These are phyloP conservation scores for Trypanosomatidae sp. DNA, from an alignment of 208 protist species.

Conservation along the genomic window DNA sequence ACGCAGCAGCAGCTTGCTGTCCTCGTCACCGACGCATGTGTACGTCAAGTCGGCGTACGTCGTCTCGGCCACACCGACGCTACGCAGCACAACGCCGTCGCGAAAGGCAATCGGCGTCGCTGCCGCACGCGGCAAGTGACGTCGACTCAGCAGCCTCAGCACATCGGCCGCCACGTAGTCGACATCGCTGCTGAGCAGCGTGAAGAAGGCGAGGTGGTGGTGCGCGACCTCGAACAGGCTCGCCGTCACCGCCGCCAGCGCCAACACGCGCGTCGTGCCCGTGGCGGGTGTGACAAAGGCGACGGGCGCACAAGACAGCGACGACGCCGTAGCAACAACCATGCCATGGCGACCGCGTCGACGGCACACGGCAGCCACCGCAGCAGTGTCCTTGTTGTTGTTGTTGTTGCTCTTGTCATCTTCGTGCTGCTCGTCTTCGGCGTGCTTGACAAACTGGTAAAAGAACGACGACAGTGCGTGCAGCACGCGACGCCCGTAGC, in stretches of 20 bases:
- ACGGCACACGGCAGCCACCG: background rate
- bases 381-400: slow-evolving; percentile 2
- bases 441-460: slow-evolving; percentile 29
- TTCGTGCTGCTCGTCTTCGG: slow-evolving; percentile 3
- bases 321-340: too few species aligned
- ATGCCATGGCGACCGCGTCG: background rate
- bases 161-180: slow-evolving; percentile 61
- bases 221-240: slow-evolving; percentile 40
- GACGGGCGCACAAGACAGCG: too few species aligned
- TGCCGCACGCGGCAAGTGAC: slow-evolving; percentile 24
- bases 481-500: slow-evolving; percentile 27
- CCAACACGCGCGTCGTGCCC: background rate
- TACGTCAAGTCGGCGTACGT: slow-evolving; percentile 69
- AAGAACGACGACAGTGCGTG: slow-evolving; percentile 41
- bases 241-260: slow-evolving; percentile 30
- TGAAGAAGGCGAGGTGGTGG: slow-evolving; percentile 52
- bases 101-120: slow-evolving; percentile 27
- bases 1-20: slow-evolving; percentile 53
- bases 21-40: slow-evolving; percentile 43
- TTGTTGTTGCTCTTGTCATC: slow-evolving; percentile 1
- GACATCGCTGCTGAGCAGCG: slow-evolving; percentile 51
- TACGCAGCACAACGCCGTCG: slow-evolving; percentile 13
- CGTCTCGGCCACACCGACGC: slow-evolving; percentile 13
- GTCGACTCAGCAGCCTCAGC: slow-evolving; percentile 30
- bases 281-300: background rate